These are phyloP conservation scores for Sistotremastrum suecicum DNA, from an alignment of 768 basidiomycete genomes.

Conservation along the genomic window DNA sequence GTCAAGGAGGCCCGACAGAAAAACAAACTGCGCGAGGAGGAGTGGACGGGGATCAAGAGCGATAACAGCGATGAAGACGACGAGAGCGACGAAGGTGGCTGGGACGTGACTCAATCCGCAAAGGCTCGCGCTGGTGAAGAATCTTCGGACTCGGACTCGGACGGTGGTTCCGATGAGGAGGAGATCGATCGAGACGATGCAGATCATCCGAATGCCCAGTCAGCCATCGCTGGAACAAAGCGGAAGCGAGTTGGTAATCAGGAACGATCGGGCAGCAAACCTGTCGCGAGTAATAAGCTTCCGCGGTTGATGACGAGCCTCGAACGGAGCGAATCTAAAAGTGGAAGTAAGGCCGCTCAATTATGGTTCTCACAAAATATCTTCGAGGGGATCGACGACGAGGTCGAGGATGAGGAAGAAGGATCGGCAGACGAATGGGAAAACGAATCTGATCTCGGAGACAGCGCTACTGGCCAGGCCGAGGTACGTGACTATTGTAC, in stretches of 20 bases:
- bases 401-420: constrained; percentile 25
- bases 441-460: constrained; percentile 5
- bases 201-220: constrained; percentile 10
- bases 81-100: constrained; percentile 41
- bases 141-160: constrained; percentile 28
- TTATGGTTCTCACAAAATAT: constrained; percentile 96
- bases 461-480: too few species aligned
- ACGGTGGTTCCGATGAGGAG: constrained; percentile 36
- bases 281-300: constrained; percentile 27
- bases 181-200: constrained; percentile 19
- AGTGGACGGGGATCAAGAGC: constrained; percentile 61
- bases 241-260: constrained; percentile 20
- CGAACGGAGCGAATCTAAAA: constrained; percentile 18
- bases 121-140: constrained; percentile 34
- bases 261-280: constrained; percentile 13
- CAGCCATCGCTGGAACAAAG: constrained; percentile 16
- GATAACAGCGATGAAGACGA: constrained; percentile 24
- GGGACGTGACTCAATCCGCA: constrained; percentile 46
- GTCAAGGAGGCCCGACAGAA: constrained; percentile 64
- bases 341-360: constrained; percentile 44
- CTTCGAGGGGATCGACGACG: constrained; percentile 49
- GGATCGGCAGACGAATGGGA: constrained; percentile 19
- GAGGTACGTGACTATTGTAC: too few species aligned
- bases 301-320: constrained; percentile 36
- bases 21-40: constrained; percentile 55